These are phyloP conservation scores for Cercospora brassicicola DNA, from an alignment of 2,329 filamentous ascomycete species.

Conservation along the genomic window DNA sequence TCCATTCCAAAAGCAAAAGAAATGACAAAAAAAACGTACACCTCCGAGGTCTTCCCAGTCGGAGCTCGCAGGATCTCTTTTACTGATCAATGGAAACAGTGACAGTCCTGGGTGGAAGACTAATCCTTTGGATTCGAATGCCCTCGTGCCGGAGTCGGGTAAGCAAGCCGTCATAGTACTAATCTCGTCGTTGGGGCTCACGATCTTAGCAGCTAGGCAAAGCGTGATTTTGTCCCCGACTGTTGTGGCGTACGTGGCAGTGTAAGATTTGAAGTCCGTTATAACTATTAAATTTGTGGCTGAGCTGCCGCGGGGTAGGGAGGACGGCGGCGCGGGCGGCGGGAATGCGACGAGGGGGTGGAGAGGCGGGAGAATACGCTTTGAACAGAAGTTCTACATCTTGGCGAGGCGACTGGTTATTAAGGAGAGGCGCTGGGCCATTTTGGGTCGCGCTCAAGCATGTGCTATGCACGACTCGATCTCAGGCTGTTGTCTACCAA, in stretches of 20 bases:
- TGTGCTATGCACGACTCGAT: background rate
- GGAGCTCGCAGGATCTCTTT: background rate
- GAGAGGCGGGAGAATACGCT: background rate
- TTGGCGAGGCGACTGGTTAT: background rate
- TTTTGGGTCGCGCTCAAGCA: background rate
- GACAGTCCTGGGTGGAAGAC: constrained; percentile 6
- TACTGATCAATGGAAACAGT: background rate
- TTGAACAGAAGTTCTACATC: background rate
- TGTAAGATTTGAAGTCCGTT: background rate
- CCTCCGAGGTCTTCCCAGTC: constrained; percentile 4
- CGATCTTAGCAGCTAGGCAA: background rate
- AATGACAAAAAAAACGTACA: constrained; percentile 8
- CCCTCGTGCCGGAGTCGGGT: background rate
- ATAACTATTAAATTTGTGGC: background rate
- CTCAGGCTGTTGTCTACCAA: background rate
- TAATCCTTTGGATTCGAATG: constrained; percentile 4
- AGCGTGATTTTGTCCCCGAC: constrained; percentile 2
- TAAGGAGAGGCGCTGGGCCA: background rate
- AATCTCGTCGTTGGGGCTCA: constrained; percentile 7
- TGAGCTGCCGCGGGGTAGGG: background rate
- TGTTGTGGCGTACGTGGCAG: constrained; percentile 12
- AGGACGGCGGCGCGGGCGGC: background rate
- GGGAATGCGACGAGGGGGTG: background rate
- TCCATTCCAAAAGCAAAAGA: background rate
- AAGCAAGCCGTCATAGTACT: constrained; percentile 1